Base-by-base conservation (phyloP, 345 rosid species). In the Euphorbia peplus region DNA sequence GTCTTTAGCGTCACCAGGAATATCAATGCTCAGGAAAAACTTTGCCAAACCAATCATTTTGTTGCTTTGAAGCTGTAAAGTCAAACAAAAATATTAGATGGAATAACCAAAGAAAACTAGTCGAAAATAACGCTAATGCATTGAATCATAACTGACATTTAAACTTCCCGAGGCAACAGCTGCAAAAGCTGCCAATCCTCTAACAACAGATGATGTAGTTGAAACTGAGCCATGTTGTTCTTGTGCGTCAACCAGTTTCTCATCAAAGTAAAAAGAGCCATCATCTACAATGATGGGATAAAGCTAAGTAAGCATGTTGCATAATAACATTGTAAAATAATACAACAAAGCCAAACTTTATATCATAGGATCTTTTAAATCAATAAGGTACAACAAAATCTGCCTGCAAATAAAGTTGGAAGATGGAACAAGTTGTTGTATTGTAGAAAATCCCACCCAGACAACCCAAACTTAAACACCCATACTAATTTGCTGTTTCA, bases 1-100 rank as follows among this genome's bases (percentile, higher is more conserved):
- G 75, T 92, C 97, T 72, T 87, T 86, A 64, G 87, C 83, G 81
- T 87, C 98, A 58, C 98, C 92, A 67, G 96, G 96, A 85, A 85
- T 76, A 76, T 95, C 98, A 76, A 92, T 73, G 61, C 91, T 86
- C 57, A 95, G 96, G 73, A 95, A 79, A 80, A 87, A 92, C 75
- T 84, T 92, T 28, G 97, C 97, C 82, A 95, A 70, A 67, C 98
- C 97, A 78, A 90, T 78, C 59, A 90, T 76, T 73, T 80, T 85
- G 74, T 87, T 92, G 48, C 85, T 86, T 35, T 92, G 89, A 68
- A 92, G 84, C 99, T 95, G 88, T 81, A 86, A 74, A 60, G 29
- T 42, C 44, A 73, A 80, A 81, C 69, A 35, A 65, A 16, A 76
- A 73, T 1, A 51, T 67, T 60, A 75, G 29, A 66, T 64, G 24